These are phyloP conservation scores for Graphium sp. DNA, from an alignment of 2,329 filamentous ascomycete genomes.

Conservation along the genomic window DNA sequence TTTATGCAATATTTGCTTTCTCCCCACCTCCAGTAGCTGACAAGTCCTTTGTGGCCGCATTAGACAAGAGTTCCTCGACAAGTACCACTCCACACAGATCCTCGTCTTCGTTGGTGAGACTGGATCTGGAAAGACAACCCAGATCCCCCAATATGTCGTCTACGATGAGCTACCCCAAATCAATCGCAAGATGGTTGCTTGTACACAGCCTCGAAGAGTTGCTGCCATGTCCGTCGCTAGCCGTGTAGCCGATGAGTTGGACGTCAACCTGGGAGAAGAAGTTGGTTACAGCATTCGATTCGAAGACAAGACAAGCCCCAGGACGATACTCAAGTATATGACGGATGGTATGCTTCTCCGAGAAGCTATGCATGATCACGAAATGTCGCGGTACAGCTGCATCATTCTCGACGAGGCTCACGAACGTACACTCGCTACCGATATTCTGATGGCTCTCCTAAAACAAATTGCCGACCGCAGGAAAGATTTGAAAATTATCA, in stretches of 20 bases:
- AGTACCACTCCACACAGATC: conserved; percentile 90
- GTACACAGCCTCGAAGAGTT: conserved; percentile 93
- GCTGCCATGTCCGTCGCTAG: conserved; percentile 98
- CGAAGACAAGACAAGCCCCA: conserved; percentile 78
- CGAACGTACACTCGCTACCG: conserved; percentile 90
- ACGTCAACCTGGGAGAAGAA: conserved; percentile 81
- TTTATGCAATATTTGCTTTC: conserved; percentile 2
- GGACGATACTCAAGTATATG: conserved; percentile 98
- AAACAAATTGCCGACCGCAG: conserved; percentile 76
- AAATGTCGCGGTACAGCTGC: conserved; percentile 83
- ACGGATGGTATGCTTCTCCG: conserved; percentile 96
- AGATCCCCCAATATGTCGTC: conserved; percentile 96
- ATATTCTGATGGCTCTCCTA: conserved; percentile 90
- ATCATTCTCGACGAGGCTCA: conserved; percentile 98
- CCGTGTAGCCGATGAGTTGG: conserved; percentile 93
- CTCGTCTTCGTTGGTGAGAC: conserved; percentile 98
- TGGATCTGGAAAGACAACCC: conserved; percentile 96
- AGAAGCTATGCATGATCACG: conserved; percentile 91
- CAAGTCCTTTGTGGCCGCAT: conserved; percentile 1
- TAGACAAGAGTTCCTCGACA: conserved; percentile 78
- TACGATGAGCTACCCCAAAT: conserved; percentile 89
- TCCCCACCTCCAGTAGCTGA: conserved; percentile 1
- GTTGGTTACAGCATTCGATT: conserved; percentile 99
- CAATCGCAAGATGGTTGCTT: conserved; percentile 79
- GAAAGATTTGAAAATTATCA: conserved; percentile 89